A percentile compares a stretch with the other conserved stretches of the same genome.
These are phyloP conservation scores for Salix viminalis DNA, from an alignment of 345 rosid species.

Conservation along the genomic window DNA sequence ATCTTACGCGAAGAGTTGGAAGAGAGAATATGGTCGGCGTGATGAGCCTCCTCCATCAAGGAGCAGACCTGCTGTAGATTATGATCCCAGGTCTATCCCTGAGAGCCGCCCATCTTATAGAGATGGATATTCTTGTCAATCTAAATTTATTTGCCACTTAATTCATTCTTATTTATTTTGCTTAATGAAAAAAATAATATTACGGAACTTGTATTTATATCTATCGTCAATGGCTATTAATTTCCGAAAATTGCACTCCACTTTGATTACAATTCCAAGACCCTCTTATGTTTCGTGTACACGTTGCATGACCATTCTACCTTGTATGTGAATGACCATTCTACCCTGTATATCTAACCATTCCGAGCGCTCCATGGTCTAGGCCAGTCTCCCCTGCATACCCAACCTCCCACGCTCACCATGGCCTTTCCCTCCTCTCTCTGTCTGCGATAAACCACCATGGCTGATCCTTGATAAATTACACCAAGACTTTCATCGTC, in stretches of 20 bases:
- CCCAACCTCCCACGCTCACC: background rate
- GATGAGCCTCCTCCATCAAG: constrained; percentile 84
- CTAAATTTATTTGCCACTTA: too few species aligned
- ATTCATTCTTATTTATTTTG: too few species aligned
- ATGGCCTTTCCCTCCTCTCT: background rate
- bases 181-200: too few species aligned
- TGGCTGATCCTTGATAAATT: background rate
- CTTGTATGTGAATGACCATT: too few species aligned
- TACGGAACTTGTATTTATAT: too few species aligned
- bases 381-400: background rate
- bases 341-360: background rate
- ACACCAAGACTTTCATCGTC: background rate
- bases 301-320: too few species aligned
- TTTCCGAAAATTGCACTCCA: too few species aligned
- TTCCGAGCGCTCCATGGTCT: background rate
- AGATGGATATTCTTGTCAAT: constrained; percentile 53
- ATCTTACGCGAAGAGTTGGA: constrained; percentile 65
- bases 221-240: too few species aligned
- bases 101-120: constrained; percentile 74
- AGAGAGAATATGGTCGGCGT: constrained; percentile 73
- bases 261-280: too few species aligned
- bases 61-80: constrained; percentile 67
- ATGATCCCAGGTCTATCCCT: constrained; percentile 63
- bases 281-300: too few species aligned
- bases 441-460: background rate